Base-by-base conservation (phyloP, 306 rosid species). In the Gastrolobium bilobum region DNA sequence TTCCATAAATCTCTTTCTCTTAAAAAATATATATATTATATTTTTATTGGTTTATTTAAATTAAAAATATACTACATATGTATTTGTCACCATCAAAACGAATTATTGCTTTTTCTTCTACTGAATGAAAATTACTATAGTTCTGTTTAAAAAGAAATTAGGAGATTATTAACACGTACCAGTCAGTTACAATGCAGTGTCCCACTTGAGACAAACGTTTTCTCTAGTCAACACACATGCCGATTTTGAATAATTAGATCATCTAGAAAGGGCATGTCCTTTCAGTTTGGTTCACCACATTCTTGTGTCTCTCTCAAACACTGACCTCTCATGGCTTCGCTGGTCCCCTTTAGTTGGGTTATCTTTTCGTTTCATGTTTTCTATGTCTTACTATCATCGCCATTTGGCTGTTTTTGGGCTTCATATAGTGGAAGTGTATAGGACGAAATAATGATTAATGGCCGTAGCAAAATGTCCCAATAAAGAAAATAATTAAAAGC, bases 191-290 rank as follows among this genome's bases (percentile, higher is more conserved):
- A 37, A 74, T 68, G 26, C 8, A 48, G 7, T 64, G 65, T 42
- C 37, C 79, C 76, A 73, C 57, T 46, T 62, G 14, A 50, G 69
- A 75, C 76, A 75, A 63, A n/a, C 2, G 63, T 74, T 81, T 38
- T 63, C 26, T 4, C 0, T 48, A 60, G 84, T 79, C 89, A 86
- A 83, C 76, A 75, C 77, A 79, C 82, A 82, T 75, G 84, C 70
- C 62, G 6, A 75, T 33, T 26, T 43, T 63, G 73, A 59, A 79
- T 86, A 69, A 86, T 79, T 76, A 70, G 80, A 79, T 52, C 26
- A 76, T 40, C 51, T 40, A 43, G 37, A 77, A 84, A 68, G 58
- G 71, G 77, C 3, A 81, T 3, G 80, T 58, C 68, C 64, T 77
- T 76, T 81, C 76, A 46, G 9, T 67, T 2, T 20, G 71, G 37